Evolutionary conservation across 345 rosid species (phyloP).

Genomic region (Rhodamnia rubescens): DNA sequence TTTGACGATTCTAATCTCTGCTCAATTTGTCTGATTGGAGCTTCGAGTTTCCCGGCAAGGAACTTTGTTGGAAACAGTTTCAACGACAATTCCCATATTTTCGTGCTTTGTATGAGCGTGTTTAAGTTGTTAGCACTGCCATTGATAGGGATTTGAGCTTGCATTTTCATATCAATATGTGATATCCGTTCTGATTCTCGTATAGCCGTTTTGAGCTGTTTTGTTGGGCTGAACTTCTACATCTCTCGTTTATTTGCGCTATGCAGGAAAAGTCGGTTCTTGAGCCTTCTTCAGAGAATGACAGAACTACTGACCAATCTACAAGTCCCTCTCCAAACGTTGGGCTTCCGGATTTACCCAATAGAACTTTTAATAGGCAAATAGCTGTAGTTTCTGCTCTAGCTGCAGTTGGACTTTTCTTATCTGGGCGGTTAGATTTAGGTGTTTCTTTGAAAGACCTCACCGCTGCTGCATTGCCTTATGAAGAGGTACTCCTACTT

Average conservation of each 20-base stretch:
- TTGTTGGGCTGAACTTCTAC: neutral
- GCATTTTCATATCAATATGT: neutral
- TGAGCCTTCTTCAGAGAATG: constrained; percentile 17
- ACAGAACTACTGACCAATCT: neutral
- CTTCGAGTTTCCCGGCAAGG: neutral
- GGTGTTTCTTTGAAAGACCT: constrained; percentile 77
- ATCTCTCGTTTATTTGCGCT: neutral
- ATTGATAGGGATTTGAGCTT: neutral
- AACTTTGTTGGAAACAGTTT: neutral
- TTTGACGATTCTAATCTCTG: neutral
- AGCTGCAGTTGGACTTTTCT: constrained; percentile 51
- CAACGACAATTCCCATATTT: neutral
- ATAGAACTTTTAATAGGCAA: constrained; percentile 38
- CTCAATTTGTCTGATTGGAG: neutral
- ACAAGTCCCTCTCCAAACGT: constrained; percentile 15
- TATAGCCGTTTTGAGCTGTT: neutral
- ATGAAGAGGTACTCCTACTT: constrained; percentile 42
- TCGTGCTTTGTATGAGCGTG: neutral
- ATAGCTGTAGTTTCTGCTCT: constrained; percentile 41
- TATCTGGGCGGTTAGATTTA: constrained; percentile 50
- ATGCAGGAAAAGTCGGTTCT: constrained; percentile 37
- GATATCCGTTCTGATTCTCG: neutral
- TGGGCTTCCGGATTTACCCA: constrained; percentile 53
- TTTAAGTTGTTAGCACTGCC: neutral
- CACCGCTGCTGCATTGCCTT: constrained; percentile 57